Conservation (phyloP, 192 early-diverging fungal species). For the Funneliformis mosseae region DNA sequence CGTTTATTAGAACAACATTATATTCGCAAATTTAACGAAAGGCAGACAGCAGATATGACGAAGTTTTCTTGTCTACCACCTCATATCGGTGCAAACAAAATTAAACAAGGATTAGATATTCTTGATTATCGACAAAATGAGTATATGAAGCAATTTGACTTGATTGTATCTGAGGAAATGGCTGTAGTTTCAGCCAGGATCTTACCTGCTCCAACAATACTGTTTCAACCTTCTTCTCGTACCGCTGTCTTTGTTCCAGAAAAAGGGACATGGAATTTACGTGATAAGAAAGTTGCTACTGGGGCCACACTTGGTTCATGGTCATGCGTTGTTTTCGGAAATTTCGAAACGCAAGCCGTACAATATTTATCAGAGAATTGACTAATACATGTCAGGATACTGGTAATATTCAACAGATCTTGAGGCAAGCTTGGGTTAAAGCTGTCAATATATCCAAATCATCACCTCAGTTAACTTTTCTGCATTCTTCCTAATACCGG, state of each 20-base stretch:
- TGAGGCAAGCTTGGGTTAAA: not conserved
- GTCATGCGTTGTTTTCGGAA: not conserved
- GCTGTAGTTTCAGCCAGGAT: not conserved
- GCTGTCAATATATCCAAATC: not conserved
- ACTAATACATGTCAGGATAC: slow-evolving; percentile 69
- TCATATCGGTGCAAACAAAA: not conserved
- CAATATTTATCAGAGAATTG: slow-evolving; percentile 70
- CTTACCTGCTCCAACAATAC: not conserved
- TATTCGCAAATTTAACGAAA: not conserved
- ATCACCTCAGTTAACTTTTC: not conserved
- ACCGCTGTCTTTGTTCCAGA: not conserved
- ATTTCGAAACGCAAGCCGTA: not conserved
- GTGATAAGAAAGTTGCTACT: not conserved
- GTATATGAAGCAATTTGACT: not conserved
- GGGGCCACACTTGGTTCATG: not conserved
- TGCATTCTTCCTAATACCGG: not conserved
- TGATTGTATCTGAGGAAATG: not conserved
- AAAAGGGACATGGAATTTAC: not conserved
- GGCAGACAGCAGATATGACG: not conserved
- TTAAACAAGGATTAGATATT: not conserved
- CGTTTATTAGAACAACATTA: not conserved
- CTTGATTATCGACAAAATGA: not conserved
- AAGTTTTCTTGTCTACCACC: not conserved
- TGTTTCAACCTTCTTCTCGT: not conserved
- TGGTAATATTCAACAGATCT: slow-evolving; percentile 35